A percentile compares a stretch with the other conserved stretches of the same genome.
Evolutionary conservation across 768 basidiomycete species (phyloP).

Genomic region (Fistulinella prunicolor): DNA sequence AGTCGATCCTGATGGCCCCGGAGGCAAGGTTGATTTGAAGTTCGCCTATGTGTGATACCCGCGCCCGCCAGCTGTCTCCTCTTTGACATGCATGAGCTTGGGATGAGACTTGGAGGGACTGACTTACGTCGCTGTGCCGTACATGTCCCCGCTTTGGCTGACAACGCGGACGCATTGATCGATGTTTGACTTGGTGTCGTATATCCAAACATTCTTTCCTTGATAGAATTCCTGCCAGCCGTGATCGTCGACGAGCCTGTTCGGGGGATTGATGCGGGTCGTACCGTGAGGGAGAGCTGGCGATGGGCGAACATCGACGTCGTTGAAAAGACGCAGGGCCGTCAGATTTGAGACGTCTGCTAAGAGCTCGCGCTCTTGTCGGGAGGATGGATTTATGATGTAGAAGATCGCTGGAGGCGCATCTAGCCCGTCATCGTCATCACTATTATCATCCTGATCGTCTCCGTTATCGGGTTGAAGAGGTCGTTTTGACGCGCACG

Average conservation of each 20-base stretch:
- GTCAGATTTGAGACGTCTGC: constrained; percentile 58
- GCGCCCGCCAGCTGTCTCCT: constrained; percentile 79
- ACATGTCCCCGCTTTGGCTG: constrained; percentile 56
- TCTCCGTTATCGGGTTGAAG: constrained; percentile 19
- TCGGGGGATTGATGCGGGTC: constrained; percentile 46
- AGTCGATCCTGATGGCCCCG: constrained; percentile 65
- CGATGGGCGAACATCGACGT: constrained; percentile 60
- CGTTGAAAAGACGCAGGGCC: constrained; percentile 67
- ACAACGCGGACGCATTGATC: constrained; percentile 72
- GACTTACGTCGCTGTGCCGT: constrained; percentile 77
- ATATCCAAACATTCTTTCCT: constrained; percentile 73
- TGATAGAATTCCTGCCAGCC: constrained; percentile 74
- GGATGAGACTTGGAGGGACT: not conserved
- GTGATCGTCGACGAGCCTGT: constrained; percentile 57
- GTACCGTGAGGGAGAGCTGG: constrained; percentile 46
- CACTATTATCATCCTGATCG: constrained; percentile 13
- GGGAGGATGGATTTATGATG: constrained; percentile 45
- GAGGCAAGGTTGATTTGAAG: constrained; percentile 64
- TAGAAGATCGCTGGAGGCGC: constrained; percentile 47
- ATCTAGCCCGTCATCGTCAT: constrained; percentile 32
- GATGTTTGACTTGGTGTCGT: constrained; percentile 60
- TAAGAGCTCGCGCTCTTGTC: constrained; percentile 42
- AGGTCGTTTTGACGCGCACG: constrained; percentile 18
- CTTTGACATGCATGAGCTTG: constrained; percentile 36
- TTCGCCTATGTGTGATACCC: constrained; percentile 66